Evolutionary conservation across 345 rosid species (phyloP).

Genomic region (sweet orange (Citrus sinensis)): DNA sequence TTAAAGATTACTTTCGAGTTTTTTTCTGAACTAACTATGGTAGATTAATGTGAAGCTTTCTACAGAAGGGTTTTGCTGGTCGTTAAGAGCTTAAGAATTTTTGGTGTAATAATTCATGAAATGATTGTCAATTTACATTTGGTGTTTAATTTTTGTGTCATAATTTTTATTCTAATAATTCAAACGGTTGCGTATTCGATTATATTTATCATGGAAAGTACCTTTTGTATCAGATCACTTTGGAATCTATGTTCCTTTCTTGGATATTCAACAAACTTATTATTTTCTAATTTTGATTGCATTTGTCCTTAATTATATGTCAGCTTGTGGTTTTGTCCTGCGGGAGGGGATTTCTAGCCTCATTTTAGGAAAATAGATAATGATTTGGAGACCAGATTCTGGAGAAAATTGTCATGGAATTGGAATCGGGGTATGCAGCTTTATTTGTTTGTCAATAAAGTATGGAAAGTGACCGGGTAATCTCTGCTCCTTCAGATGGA

Average conservation of each 20-base stretch:
- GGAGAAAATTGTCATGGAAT: constrained; percentile 41
- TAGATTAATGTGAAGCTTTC: neutral
- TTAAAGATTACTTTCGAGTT: neutral
- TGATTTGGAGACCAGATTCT: constrained; percentile 50
- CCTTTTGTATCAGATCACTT: neutral
- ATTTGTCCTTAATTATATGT: neutral
- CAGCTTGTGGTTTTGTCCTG: constrained; percentile 28
- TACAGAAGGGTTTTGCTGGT: neutral
- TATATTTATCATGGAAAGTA: neutral
- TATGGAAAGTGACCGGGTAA: constrained; percentile 74
- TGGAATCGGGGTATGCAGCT: constrained; percentile 52
- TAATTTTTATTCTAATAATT: neutral
- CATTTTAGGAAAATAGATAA: constrained; percentile 31
- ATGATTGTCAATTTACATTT: neutral
- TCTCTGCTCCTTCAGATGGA: constrained; percentile 60
- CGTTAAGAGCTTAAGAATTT: neutral
- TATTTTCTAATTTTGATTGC: neutral
- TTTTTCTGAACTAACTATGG: neutral
- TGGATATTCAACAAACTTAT: neutral
- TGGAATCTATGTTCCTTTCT: neutral
- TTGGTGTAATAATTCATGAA: neutral
- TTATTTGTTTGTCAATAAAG: constrained; percentile 36
- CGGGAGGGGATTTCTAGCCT: constrained; percentile 14
- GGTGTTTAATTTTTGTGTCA: neutral
- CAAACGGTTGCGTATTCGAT: neutral